Base-by-base conservation (phyloP, 352 stramenopile species). In the Globisporangium heterothallicum region DNA sequence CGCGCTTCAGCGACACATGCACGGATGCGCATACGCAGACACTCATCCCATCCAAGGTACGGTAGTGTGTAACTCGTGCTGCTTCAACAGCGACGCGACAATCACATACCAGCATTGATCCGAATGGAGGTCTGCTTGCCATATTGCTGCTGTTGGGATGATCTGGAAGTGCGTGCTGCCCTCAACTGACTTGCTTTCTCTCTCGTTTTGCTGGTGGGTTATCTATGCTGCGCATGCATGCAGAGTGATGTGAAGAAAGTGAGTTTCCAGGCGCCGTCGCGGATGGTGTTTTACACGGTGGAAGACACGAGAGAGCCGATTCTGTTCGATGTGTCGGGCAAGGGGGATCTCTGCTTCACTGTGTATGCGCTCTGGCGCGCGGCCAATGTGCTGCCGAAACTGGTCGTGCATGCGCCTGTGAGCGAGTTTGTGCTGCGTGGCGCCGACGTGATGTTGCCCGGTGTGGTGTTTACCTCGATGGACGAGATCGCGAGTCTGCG, bases 371-470 rank as follows among this genome's bases (percentile, higher is more conserved):
- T 94, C 9, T 94, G 84, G 84, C 53, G 59, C 1, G 53, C 58
- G 4, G 58, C 76, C 0, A 46, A 63, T 21, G 44, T 91, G 21
- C 58, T 94, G 32, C 81, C 79, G 7, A 47, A 58, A 24, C 51
- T 94, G 36, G 51, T 69, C 26, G 80, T 94, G 30, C 79, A 94
- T 49, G 78, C 79, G 10, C 79, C 80, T 3, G 84, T 90, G 62
- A 94, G 84, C 44, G 64, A 87, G 42, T 94, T 86, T 26, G 72
- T 92, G 32, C 57, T 94, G 22, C 73, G 81, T 29, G 84, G 84
- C 7, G 84, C 84, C 0, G 84, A 92, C 43, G 78, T 92, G 43
- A 94, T 94, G 84, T 63, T 92, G 32, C 84, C 84, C 0, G 84
- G 84, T 4, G 81, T 94, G 2, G 72, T 94, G 6, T 84, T 88